A percentile compares a stretch with the other conserved stretches of the same genome.
Conservation (phyloP, 306 rosid species). For the Alnus rubra region DNA sequence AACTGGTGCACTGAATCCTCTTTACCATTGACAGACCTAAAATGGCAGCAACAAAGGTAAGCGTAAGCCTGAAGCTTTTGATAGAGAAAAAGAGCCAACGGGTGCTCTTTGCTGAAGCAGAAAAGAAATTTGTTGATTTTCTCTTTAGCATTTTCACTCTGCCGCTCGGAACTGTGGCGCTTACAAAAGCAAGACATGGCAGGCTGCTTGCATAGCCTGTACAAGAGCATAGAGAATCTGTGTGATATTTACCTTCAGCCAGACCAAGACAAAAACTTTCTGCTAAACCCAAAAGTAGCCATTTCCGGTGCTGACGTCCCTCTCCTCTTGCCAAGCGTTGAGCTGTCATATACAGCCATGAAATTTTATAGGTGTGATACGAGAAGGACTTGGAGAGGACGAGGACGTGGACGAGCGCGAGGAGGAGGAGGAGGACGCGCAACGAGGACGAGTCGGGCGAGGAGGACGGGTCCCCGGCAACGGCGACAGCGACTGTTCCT, state of each 20-base stretch:
- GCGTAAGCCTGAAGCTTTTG: slow-evolving; percentile 19
- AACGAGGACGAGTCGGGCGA: too few species aligned
- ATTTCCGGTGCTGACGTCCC: background rate
- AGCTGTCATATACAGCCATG: background rate
- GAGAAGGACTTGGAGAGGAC: too few species aligned
- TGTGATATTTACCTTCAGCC: slow-evolving; percentile 7
- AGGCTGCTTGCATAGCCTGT: slow-evolving; percentile 19
- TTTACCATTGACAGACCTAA: too few species aligned
- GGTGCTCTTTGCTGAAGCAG: slow-evolving; percentile 21
- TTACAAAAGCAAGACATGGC: slow-evolving; percentile 4
- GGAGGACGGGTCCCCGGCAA: too few species aligned
- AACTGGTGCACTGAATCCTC: too few species aligned
- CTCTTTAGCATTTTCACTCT: slow-evolving; percentile 21
- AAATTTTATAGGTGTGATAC: too few species aligned
- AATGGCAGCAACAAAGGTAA: background rate
- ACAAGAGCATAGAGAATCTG: slow-evolving; percentile 22
- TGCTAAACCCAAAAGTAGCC: slow-evolving; percentile 3
- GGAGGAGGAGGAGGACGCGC: too few species aligned
- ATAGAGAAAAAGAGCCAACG: slow-evolving; percentile 1
- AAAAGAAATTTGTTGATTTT: slow-evolving; percentile 22
- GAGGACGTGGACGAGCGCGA: too few species aligned
- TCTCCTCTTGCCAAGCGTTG: background rate
- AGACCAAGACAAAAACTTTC: background rate
- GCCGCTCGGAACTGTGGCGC: slow-evolving; percentile 19
- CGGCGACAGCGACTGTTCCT: too few species aligned